These are phyloP conservation scores for Ramaria sp. DNA, from an alignment of 768 basidiomycete genomes.

Conservation along the genomic window DNA sequence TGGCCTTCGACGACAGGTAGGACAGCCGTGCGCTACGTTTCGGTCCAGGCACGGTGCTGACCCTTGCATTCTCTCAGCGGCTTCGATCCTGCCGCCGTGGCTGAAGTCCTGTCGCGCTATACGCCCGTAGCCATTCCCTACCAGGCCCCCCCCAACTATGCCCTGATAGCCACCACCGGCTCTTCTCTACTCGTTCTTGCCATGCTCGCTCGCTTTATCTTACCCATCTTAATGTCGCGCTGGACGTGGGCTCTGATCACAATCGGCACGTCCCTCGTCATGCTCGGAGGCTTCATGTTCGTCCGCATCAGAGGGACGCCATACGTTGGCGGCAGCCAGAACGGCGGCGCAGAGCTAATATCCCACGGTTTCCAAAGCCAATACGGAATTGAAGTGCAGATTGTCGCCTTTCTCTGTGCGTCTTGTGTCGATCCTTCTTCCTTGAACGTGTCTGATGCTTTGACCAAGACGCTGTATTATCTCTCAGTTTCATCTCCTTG, in stretches of 20 bases:
- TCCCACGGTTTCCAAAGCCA: conserved; percentile 84
- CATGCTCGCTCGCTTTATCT: conserved; percentile 46
- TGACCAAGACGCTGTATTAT: conserved; percentile 66
- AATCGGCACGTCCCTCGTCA: conserved; percentile 55
- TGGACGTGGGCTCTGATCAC: conserved; percentile 70
- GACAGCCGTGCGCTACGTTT: neutral
- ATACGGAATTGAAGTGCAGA: conserved; percentile 86
- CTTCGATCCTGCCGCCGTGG: conserved; percentile 69
- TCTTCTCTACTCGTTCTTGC: conserved; percentile 36
- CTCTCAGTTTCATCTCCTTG: conserved; percentile 67
- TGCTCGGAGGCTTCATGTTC: conserved; percentile 96
- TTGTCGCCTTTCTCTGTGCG: conserved; percentile 79
- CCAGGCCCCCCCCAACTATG: conserved; percentile 66
- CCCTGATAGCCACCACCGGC: conserved; percentile 36
- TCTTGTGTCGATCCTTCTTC: conserved; percentile 15
- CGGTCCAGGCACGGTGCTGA: neutral
- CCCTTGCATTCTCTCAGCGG: conserved; percentile 43
- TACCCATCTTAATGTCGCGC: conserved; percentile 54
- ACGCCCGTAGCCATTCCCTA: conserved; percentile 80
- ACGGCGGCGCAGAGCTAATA: conserved; percentile 57
- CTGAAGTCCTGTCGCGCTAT: conserved; percentile 58
- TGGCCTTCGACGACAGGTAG: conserved; percentile 52
- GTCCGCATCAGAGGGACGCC: conserved; percentile 80
- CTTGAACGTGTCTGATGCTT: neutral
- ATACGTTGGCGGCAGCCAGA: conserved; percentile 40